Conservation (phyloP, 1,284 basidiomycete genomes). For the Sporisorium reilianum region DNA sequence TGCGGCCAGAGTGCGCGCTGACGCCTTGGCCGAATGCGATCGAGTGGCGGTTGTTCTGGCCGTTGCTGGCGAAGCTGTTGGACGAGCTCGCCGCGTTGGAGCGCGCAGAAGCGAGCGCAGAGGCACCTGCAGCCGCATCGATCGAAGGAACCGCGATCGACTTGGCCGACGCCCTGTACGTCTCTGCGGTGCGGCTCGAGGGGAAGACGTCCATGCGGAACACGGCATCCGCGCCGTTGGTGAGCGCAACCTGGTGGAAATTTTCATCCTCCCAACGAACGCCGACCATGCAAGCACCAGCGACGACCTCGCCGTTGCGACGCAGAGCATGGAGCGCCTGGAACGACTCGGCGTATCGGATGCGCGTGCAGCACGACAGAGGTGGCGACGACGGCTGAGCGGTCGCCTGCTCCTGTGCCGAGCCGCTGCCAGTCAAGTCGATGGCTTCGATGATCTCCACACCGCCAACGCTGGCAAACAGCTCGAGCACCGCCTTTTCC, state of each 20-base stretch:
- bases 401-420: constrained; percentile 37
- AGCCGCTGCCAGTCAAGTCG: constrained; percentile 46
- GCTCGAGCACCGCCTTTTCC: constrained; percentile 53
- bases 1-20: constrained; percentile 19
- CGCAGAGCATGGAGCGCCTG: constrained; percentile 59
- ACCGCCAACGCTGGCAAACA: constrained; percentile 51
- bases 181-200: constrained; percentile 34
- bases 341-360: constrained; percentile 49
- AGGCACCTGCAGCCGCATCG: constrained; percentile 19
- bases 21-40: constrained; percentile 23
- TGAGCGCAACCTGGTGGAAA: constrained; percentile 53
- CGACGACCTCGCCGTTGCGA: constrained; percentile 53
- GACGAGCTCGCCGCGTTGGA: constrained; percentile 7
- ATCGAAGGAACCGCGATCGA: constrained; percentile 33
- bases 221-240: constrained; percentile 55
- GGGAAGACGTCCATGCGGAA: constrained; percentile 54
- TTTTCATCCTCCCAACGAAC: constrained; percentile 62
- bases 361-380: constrained; percentile 43
- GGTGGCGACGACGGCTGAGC: constrained; percentile 26
- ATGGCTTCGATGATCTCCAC: constrained; percentile 53
- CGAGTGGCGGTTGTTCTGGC: constrained; percentile 30
- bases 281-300: constrained; percentile 55
- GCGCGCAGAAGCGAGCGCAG: constrained; percentile 15
- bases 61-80: constrained; percentile 1
- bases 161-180: constrained; percentile 36